Conservation (phyloP, 1,284 basidiomycete species). For the Phenoliferia sp. region DNA sequence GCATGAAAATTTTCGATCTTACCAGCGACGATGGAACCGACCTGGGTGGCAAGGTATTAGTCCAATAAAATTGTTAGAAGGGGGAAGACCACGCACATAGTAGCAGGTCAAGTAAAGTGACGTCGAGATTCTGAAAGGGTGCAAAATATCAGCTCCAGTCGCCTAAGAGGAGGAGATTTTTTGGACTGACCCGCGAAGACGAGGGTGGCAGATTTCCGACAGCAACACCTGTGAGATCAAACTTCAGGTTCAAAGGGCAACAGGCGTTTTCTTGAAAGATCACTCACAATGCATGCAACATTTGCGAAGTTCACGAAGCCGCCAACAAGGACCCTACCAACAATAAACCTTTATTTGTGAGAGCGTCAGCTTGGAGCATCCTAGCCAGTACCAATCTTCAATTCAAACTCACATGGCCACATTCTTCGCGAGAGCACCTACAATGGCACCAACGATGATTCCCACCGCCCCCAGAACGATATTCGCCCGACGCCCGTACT, state of each 20-base stretch:
- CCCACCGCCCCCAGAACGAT: constrained; percentile 1
- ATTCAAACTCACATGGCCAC: constrained; percentile 11
- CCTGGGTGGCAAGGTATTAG: too few relatives aligned
- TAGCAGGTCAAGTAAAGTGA: neutral
- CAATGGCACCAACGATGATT: constrained; percentile 15
- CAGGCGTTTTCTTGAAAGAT: too few relatives aligned
- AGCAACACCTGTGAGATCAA: neutral
- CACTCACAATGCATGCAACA: neutral
- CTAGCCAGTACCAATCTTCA: constrained; percentile 3
- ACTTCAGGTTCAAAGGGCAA: too few relatives aligned
- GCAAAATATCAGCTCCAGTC: neutral
- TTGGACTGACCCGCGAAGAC: neutral
- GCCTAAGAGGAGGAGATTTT: neutral
- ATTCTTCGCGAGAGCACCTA: constrained; percentile 14
- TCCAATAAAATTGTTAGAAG: neutral
- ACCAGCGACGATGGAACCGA: neutral
- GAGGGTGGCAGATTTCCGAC: constrained; percentile 2
- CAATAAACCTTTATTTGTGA: neutral
- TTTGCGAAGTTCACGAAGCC: neutral
- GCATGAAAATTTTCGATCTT: too few relatives aligned
- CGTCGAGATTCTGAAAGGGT: neutral
- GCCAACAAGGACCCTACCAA: neutral
- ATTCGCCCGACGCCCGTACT: constrained; percentile 1
- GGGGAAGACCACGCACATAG: neutral
- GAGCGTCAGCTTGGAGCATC: neutral